Conservation (phyloP, 495 filamentous ascomycete genomes). For the Aspergillus mulundensis region DNA sequence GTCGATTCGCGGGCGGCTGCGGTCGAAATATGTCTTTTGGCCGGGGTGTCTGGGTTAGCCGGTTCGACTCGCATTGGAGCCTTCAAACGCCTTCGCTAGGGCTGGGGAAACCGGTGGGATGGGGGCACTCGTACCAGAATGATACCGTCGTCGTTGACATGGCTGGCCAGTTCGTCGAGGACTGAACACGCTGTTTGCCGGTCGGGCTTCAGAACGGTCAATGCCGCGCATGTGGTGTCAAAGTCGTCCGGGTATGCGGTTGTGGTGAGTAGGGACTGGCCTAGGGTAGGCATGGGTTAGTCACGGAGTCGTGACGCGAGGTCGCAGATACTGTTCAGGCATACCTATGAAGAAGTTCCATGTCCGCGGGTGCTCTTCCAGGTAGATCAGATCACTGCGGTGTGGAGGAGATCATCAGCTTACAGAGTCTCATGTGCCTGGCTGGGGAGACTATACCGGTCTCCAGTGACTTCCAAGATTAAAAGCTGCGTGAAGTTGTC, state of each 20-base stretch:
- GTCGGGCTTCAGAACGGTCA: not conserved
- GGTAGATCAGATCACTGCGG: constrained; percentile 12
- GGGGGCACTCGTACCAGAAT: constrained; percentile 9
- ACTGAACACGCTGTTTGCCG: not conserved
- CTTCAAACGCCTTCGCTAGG: too few species aligned
- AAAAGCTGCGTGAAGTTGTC: constrained; percentile 24
- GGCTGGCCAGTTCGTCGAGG: constrained; percentile 20
- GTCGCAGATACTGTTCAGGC: too few species aligned
- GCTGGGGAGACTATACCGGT: constrained; percentile 4
- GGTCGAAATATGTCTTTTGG: constrained; percentile 20
- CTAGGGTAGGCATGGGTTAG: too few species aligned
- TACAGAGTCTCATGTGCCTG: too few species aligned
- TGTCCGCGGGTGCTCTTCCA: not conserved
- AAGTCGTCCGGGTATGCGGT: constrained; percentile 21
- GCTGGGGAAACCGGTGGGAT: too few species aligned
- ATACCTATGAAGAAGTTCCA: constrained; percentile 19
- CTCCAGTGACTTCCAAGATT: constrained; percentile 13
- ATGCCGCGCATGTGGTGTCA: constrained; percentile 23
- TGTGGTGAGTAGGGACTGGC: not conserved
- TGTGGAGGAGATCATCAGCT: not conserved
- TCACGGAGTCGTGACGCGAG: too few species aligned
- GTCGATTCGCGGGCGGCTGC: constrained; percentile 16
- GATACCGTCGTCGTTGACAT: constrained; percentile 17
- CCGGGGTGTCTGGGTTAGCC: too few species aligned
- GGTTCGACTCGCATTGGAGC: too few species aligned